Conservation (phyloP, 306 rosid genomes). For the Pueraria montana region DNA sequence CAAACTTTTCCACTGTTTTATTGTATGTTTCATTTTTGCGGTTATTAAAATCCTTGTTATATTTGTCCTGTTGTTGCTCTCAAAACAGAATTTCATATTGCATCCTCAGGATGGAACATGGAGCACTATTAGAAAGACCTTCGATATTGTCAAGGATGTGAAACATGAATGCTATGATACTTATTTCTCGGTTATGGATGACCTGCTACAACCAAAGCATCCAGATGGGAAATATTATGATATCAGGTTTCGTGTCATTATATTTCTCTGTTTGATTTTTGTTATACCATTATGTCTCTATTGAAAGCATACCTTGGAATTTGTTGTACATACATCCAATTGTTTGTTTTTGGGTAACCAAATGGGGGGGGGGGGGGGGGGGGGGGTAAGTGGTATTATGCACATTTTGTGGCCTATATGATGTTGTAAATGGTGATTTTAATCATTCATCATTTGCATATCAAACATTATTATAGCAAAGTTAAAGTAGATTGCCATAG, state of each 20-base stretch:
- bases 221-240: conserved; percentile 72
- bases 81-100: conserved; percentile 40
- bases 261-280: not conserved
- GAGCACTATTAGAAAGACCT: conserved; percentile 66
- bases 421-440: not conserved
- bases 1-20: conserved; percentile 69
- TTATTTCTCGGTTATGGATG: conserved; percentile 80
- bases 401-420: not conserved
- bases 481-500: not conserved
- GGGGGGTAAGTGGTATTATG: not conserved
- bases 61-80: conserved; percentile 40
- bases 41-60: conserved; percentile 28
- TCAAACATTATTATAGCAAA: not conserved
- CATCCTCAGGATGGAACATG: conserved; percentile 85
- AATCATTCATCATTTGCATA: not conserved
- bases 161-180: conserved; percentile 71
- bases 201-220: conserved; percentile 60
- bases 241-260: conserved; percentile 67
- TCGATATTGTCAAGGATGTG: conserved; percentile 74
- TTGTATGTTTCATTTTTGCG: conserved; percentile 63
- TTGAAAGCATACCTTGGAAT: conserved; percentile 6
- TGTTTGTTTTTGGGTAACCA: not conserved
- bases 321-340: not conserved
- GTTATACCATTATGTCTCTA: not conserved
- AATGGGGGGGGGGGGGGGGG: no score